Base-by-base conservation (phyloP, 2,329 filamentous ascomycete genomes). In the Pseudopyricularia javanii region DNA sequence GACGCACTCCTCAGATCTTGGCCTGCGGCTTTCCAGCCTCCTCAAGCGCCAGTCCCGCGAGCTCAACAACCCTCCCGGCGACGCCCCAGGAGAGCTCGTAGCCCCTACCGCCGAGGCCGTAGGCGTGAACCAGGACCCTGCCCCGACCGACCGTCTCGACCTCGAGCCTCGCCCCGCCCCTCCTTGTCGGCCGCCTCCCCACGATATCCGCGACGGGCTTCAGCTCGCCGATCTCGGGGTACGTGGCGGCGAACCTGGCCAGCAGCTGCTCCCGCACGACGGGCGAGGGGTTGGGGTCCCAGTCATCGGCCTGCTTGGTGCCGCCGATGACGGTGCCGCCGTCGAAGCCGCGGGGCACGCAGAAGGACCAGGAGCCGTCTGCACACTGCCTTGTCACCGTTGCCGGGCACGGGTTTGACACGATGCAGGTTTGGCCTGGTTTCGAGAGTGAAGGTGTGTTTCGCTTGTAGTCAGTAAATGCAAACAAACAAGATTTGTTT, bases 281-380 rank as follows among this genome's bases (percentile, higher is more conserved):
- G 1, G 57, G 54, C 0, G 70, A 76, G 1, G 79, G 74, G 17
- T 70, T 65, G 0, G 71, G 62, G 48, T 76, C 69, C 76, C 76
- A 82, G 61, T 83, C 69, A 53, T 75, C 66, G 1, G 73, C 70
- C 60, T 85, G 76, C 62, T 83, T 85, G 9, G 81, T 86, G 0
- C 82, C 82, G 5, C 82, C 83, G 20, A 86, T 75, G 37, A 86
- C 70, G 0, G 82, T 85, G 3, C 82, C 82, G 3, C 82, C 82
- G 33, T 77, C 70, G 26, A 81, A 75, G 8, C 74, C 75, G 2
- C 83, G 73, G 1, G 82, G 80, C 6, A 86, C 78, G 47, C 74
- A 74, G 56, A 85, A 85, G 0, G 74, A 73, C 79, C 80, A 84
- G 8, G 70, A 74, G 0, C 82, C 82, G 60, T 85, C 80, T 0